A percentile compares a stretch with the other conserved stretches of the same genome.
Evolutionary conservation across 768 basidiomycete species (phyloP).

Genomic region (Suillus alpinus): DNA sequence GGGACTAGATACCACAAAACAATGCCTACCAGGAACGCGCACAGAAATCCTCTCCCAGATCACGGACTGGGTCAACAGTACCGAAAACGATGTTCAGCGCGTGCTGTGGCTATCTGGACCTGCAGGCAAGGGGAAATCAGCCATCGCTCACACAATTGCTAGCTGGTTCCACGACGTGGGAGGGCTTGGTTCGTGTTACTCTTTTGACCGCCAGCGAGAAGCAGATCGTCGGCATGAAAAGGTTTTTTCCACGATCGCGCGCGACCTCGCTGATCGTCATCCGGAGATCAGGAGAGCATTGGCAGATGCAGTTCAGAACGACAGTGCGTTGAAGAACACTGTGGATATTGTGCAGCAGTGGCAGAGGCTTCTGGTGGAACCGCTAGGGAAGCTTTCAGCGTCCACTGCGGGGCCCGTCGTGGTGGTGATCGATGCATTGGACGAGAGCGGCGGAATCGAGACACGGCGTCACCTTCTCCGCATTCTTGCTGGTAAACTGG

Average conservation of each 20-base stretch:
- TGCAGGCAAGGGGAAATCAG: slow-evolving; percentile 26
- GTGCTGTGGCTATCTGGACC: slow-evolving; percentile 23
- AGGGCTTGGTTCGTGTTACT: slow-evolving; percentile 11
- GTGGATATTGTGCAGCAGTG: neutral
- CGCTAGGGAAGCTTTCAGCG: neutral
- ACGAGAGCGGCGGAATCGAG: slow-evolving; percentile 12
- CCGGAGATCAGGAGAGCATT: neutral
- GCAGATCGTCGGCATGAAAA: slow-evolving; percentile 6
- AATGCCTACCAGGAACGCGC: slow-evolving; percentile 23
- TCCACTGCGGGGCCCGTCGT: slow-evolving; percentile 8
- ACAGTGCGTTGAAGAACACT: neutral
- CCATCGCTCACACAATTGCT: slow-evolving; percentile 8
- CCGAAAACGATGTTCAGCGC: neutral
- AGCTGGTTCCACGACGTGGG: slow-evolving; percentile 9
- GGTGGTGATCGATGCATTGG: slow-evolving; percentile 24
- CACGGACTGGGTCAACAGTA: slow-evolving; percentile 21
- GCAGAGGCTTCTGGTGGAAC: neutral
- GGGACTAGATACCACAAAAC: slow-evolving; percentile 6
- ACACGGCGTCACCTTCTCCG: neutral
- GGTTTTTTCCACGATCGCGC: slow-evolving; percentile 19
- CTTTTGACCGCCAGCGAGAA: slow-evolving; percentile 5
- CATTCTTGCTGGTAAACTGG: neutral
- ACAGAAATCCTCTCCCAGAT: slow-evolving; percentile 23
- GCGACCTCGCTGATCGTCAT: slow-evolving; percentile 12
- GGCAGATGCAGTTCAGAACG: neutral